Evolutionary conservation across 2,329 filamentous ascomycete species (phyloP), one percentile per base, ranked within the genome.

Genomic region (Botrytis hyacinthi): DNA sequence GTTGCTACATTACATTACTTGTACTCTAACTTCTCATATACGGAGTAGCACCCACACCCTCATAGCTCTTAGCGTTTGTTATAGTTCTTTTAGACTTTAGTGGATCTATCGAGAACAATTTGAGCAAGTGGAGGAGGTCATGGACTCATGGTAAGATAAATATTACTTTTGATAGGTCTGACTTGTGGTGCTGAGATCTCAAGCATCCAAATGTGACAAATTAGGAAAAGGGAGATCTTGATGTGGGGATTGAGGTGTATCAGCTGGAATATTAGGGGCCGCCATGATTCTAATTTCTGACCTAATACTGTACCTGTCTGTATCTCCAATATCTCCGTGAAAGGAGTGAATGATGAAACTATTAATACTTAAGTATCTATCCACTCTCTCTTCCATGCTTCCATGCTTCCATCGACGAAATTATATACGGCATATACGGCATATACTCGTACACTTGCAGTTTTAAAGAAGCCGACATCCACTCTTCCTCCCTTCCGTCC

Each of bases 161-260:
- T n/a, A n/a, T 67, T 40, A n/a, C 65, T 67, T 67, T 67, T 54
- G 44, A 67, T 54, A 51, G 46, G 46, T 26, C 40, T 51, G 16
- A 35, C 44, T 37, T 26, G 32, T 46, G 48, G 18, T 29, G 48
- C 48, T n/a, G 48, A n/a, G 48, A 51, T 51, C 48, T 51, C 26
- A n/a, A 51, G 46, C 22, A n/a, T 51, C 26, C 1, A 67, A 51
- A 16, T 20, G 29, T 67, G 8, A 51, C 63, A 7, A 51, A 67
- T 51, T 12, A 10, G 44, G 63, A 37, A 67, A 67, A 51, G 46
- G 32, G 18, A 48, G 42, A 67, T 67, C 44, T 67, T 51, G 63
- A 46, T 48, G 63, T 67, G 63, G 63, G 16, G 32, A 67, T 37
- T 9, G 16, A 37, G 12, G 63, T 67, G 63, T 51, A 51, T 37